Percentiles rank a stretch among this genome's conserved stretches.
Evolutionary conservation across 2,329 filamentous ascomycete genomes (phyloP).

Genomic region (Diaporthe sp.): DNA sequence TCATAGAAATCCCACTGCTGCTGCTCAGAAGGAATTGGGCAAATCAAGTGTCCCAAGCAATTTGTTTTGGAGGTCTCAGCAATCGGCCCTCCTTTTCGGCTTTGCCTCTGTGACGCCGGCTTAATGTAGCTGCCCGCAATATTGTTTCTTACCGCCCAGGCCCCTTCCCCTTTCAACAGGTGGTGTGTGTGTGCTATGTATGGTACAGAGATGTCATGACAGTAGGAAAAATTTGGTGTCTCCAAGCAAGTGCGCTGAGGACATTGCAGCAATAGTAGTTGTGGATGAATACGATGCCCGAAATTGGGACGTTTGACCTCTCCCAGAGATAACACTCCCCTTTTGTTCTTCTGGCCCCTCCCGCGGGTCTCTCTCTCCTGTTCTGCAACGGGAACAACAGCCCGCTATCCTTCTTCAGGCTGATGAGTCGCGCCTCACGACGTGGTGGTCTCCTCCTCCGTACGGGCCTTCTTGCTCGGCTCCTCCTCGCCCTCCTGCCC

Average conservation of each 20-base stretch:
- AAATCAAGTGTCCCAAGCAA: background rate
- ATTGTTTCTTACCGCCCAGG: background rate
- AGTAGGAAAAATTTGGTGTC: background rate
- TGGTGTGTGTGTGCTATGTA: slow-evolving; percentile 18
- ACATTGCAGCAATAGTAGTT: background rate
- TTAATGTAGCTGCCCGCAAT: background rate
- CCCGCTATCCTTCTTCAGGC: too few relatives aligned
- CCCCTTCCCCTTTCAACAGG: background rate
- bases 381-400: too few relatives aligned
- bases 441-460: slow-evolving; percentile 44
- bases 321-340: background rate
- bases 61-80: slow-evolving; percentile 9
- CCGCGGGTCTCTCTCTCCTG: background rate
- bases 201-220: slow-evolving; percentile 29
- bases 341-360: background rate
- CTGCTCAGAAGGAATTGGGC: background rate
- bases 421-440: background rate
- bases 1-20: background rate
- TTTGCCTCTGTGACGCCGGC: background rate
- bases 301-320: background rate
- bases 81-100: background rate
- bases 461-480: slow-evolving; percentile 54
- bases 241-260: background rate
- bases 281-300: background rate
- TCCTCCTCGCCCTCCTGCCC: slow-evolving; percentile 48